Evolutionary conservation across 441 rosid species (phyloP).

Genomic region (Hura crepitans): DNA sequence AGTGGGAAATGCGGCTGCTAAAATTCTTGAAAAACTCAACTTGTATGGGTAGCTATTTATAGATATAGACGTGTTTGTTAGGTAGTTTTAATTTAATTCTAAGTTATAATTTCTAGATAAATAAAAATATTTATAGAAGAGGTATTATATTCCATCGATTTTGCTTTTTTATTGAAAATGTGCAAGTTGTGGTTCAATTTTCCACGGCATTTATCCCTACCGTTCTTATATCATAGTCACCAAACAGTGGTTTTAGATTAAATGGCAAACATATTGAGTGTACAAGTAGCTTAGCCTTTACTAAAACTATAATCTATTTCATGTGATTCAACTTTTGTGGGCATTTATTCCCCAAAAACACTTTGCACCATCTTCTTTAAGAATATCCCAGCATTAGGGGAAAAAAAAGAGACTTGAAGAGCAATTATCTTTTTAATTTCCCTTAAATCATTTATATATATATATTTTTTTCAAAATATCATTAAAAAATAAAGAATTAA

Average conservation of each 20-base stretch:
- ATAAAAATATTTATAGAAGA: neutral
- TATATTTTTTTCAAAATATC: neutral
- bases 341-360: constrained; percentile 7
- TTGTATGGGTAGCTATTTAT: constrained; percentile 24
- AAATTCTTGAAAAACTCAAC: constrained; percentile 8
- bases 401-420: too few species aligned
- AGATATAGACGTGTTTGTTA: constrained; percentile 18
- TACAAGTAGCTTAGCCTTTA: neutral
- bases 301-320: neutral
- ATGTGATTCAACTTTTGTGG: neutral
- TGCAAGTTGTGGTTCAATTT: constrained; percentile 27
- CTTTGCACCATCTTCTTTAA: neutral
- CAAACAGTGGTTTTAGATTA: constrained; percentile 6
- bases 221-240: constrained; percentile 2
- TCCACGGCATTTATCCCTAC: constrained; percentile 27
- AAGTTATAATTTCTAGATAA: neutral
- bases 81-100: neutral
- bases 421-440: neutral
- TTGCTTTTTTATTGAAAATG: constrained; percentile 22
- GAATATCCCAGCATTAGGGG: constrained; percentile 4
- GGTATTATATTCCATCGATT: constrained; percentile 23
- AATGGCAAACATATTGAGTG: constrained; percentile 3
- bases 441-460: neutral
- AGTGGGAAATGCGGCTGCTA: constrained; percentile 11
- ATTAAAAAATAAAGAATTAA: too few species aligned